phyloP scores from a whole-genome alignment of 306 rosid genomes.

The Cucurbita maxima region DNA sequence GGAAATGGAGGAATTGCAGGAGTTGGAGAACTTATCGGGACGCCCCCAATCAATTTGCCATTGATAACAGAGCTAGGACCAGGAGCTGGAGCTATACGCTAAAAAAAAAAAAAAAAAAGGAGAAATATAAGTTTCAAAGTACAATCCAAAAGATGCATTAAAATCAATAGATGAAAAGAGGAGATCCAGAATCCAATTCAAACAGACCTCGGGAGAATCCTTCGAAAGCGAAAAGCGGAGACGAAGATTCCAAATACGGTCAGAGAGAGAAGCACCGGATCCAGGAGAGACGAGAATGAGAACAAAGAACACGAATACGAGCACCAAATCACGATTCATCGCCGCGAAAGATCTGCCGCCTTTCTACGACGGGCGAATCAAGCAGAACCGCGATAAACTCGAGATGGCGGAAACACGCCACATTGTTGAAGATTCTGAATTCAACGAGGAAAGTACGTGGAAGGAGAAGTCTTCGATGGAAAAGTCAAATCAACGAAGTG shows the following conservation, averaged over 20 bases:
- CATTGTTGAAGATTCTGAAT: background rate
- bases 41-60: background rate
- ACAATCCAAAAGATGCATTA: background rate
- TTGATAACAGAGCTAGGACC: background rate
- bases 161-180: background rate
- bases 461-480: background rate
- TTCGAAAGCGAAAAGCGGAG: background rate
- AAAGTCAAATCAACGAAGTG: slow-evolving; percentile 1
- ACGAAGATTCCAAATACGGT: background rate
- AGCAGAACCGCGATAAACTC: background rate
- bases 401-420: background rate
- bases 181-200: background rate
- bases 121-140: background rate
- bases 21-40: background rate
- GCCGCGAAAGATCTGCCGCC: background rate
- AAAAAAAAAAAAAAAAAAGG: background rate
- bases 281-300: background rate
- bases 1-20: background rate
- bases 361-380: background rate
- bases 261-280: background rate
- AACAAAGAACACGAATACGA: background rate
- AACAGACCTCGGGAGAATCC: background rate
- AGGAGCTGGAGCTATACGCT: background rate
- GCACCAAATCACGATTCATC: background rate
- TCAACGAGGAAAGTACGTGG: background rate